Conservation (phyloP, 1,284 basidiomycete genomes). For the Malassezia psittaci region DNA sequence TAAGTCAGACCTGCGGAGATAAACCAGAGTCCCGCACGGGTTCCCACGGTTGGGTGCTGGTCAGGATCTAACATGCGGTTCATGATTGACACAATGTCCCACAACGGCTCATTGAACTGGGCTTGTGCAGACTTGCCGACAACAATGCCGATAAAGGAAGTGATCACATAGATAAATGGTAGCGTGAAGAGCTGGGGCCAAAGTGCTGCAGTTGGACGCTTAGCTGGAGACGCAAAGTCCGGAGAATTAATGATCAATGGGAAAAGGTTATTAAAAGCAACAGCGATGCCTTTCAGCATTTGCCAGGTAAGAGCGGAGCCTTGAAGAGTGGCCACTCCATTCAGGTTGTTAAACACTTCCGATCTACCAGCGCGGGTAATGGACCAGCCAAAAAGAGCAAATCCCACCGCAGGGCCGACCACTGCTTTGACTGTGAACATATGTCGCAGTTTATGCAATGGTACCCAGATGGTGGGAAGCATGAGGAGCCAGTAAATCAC, state of each 20-base stretch:
- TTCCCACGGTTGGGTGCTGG: conserved; percentile 51
- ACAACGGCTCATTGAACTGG: conserved; percentile 1
- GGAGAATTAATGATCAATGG: conserved; percentile 34
- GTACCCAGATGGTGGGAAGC: conserved; percentile 68
- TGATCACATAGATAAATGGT: conserved; percentile 65
- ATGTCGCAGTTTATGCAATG: conserved; percentile 68
- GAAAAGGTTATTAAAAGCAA: conserved; percentile 5
- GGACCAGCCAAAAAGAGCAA: conserved; percentile 1
- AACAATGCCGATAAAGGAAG: conserved; percentile 72
- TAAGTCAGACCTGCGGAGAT: conserved; percentile 62
- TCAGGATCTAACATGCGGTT: conserved; percentile 61
- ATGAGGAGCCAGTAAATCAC: conserved; percentile 76
- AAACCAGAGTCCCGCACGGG: conserved; percentile 56
- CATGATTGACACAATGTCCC: conserved; percentile 40
- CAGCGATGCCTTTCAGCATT: not conserved
- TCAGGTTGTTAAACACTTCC: not conserved
- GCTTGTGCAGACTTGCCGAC: conserved; percentile 52
- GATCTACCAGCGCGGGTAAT: not conserved
- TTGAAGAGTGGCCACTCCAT: not conserved
- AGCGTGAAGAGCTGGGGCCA: conserved; percentile 51
- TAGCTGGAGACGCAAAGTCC: conserved; percentile 32
- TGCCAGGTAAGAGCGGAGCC: not conserved
- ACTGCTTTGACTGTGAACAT: conserved; percentile 53
- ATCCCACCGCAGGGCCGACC: conserved; percentile 1
- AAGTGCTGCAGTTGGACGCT: conserved; percentile 19